A percentile compares a stretch with the other conserved stretches of the same genome.
Conservation (phyloP, 495 filamentous ascomycete genomes). For the Aspergillus biplanus region DNA sequence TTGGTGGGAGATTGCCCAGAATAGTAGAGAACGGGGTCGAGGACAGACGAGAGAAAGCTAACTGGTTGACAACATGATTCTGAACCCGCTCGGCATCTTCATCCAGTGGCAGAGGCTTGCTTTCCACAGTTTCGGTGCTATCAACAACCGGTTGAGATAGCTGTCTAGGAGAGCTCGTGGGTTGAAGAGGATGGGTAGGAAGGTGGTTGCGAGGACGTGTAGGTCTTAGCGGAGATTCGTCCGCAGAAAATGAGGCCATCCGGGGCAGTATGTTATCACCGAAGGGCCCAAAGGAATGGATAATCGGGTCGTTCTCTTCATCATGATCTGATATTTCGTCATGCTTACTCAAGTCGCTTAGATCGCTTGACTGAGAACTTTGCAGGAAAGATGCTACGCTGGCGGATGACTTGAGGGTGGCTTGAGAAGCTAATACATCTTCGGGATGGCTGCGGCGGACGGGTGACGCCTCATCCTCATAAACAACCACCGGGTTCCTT, state of each 20-base stretch:
- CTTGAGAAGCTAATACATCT: conserved; percentile 28
- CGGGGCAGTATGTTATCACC: conserved; percentile 80
- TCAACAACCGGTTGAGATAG: conserved; percentile 27
- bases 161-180: conserved; percentile 44
- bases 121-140: conserved; percentile 29
- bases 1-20: conserved; percentile 77
- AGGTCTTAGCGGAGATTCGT: conserved; percentile 55
- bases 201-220: conserved; percentile 39
- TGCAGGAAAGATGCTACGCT: conserved; percentile 38
- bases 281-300: conserved; percentile 88
- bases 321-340: conserved; percentile 76
- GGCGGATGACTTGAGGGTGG: conserved; percentile 25
- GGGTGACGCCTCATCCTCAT: conserved; percentile 59
- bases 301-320: conserved; percentile 90
- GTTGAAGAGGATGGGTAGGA: conserved; percentile 40
- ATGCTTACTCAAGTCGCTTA: conserved; percentile 60
- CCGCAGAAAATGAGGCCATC: conserved; percentile 71
- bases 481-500: conserved; percentile 60
- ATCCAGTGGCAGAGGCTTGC: conserved; percentile 39
- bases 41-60: conserved; percentile 94
- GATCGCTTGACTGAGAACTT: conserved; percentile 57
- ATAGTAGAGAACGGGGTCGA: conserved; percentile 90
- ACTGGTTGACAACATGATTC: conserved; percentile 91
- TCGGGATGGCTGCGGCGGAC: conserved; percentile 39
- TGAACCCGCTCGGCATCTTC: conserved; percentile 44